Evolutionary conservation across 805 yeast genomes (phyloP).

Genomic region (Scheffersomyces stipitis): DNA sequence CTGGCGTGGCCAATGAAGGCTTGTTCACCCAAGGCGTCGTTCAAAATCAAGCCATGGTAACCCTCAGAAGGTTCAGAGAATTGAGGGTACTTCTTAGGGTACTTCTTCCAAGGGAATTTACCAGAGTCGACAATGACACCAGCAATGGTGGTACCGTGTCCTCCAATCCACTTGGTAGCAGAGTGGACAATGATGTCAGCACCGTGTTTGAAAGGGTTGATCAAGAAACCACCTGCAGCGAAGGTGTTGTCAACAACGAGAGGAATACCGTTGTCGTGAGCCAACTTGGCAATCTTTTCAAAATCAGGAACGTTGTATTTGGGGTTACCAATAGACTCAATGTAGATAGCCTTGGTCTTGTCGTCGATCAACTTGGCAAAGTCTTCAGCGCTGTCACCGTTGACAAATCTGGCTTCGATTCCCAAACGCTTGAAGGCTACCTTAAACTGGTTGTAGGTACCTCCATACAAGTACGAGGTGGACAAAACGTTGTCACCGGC

Average conservation of each 20-base stretch:
- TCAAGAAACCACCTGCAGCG: conserved; percentile 92
- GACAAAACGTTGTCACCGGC: conserved; percentile 89
- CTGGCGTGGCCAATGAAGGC: conserved; percentile 82
- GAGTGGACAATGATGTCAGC: conserved; percentile 92
- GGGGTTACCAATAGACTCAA: conserved; percentile 93
- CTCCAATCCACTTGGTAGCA: conserved; percentile 97
- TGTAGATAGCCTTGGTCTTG: conserved; percentile 83
- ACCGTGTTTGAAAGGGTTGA: conserved; percentile 83
- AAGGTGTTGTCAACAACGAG: conserved; percentile 94
- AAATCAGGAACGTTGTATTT: conserved; percentile 91
- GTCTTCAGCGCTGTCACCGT: conserved; percentile 76
- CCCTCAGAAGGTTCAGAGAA: conserved; percentile 89
- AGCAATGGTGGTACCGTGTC: conserved; percentile 93
- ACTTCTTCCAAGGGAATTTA: conserved; percentile 85
- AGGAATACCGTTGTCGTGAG: conserved; percentile 85
- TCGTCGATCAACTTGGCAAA: conserved; percentile 75
- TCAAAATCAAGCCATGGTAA: conserved; percentile 83
- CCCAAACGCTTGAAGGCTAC: conserved; percentile 89
- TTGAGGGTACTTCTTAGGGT: conserved; percentile 89
- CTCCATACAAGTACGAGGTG: conserved; percentile 88
- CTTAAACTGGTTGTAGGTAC: conserved; percentile 93
- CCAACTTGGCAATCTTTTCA: conserved; percentile 68
- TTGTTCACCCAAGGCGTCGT: conserved; percentile 75
- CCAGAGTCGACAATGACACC: conserved; percentile 92
- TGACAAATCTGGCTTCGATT: conserved; percentile 79